Percentiles rank a stretch among this genome's conserved stretches.
phyloP scores from a whole-genome alignment of 768 basidiomycete genomes.

The Chiua virens region DNA sequence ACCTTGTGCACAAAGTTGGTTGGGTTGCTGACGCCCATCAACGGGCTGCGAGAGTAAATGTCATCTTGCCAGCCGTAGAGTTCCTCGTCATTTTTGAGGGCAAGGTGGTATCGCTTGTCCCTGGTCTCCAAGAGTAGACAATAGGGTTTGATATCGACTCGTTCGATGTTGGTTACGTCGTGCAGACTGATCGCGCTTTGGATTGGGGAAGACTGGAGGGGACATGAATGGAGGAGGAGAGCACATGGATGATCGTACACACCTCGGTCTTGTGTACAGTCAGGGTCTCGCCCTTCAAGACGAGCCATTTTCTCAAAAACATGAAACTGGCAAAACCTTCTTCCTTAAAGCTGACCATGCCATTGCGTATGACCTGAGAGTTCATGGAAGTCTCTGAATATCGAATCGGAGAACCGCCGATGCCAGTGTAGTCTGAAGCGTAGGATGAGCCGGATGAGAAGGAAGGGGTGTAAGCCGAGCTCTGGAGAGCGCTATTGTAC shows the following conservation, averaged over 20 bases:
- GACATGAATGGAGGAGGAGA: slow-evolving; percentile 3
- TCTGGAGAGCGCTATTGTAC: slow-evolving; percentile 45
- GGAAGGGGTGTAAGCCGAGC: slow-evolving; percentile 58
- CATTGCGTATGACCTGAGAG: slow-evolving; percentile 60
- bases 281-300: slow-evolving; percentile 77
- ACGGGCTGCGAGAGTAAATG: slow-evolving; percentile 86
- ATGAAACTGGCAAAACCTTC: slow-evolving; percentile 91
- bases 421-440: slow-evolving; percentile 69
- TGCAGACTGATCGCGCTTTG: slow-evolving; percentile 65
- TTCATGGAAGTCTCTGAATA: slow-evolving; percentile 34
- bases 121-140: slow-evolving; percentile 86
- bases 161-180: slow-evolving; percentile 85
- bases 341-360: slow-evolving; percentile 87
- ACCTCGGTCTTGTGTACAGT: slow-evolving; percentile 93
- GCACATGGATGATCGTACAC: slow-evolving; percentile 25
- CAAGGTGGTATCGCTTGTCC: slow-evolving; percentile 77
- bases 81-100: slow-evolving; percentile 92
- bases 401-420: slow-evolving; percentile 76
- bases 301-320: slow-evolving; percentile 88
- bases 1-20: slow-evolving; percentile 99
- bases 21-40: slow-evolving; percentile 91
- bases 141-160: slow-evolving; percentile 93
- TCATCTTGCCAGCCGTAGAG: slow-evolving; percentile 99
- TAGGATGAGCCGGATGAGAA: slow-evolving; percentile 63
- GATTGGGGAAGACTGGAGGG: slow-evolving; percentile 46